Evolutionary conservation across 2,329 filamentous ascomycete genomes (phyloP).

Genomic region (Orbilia quercus): DNA sequence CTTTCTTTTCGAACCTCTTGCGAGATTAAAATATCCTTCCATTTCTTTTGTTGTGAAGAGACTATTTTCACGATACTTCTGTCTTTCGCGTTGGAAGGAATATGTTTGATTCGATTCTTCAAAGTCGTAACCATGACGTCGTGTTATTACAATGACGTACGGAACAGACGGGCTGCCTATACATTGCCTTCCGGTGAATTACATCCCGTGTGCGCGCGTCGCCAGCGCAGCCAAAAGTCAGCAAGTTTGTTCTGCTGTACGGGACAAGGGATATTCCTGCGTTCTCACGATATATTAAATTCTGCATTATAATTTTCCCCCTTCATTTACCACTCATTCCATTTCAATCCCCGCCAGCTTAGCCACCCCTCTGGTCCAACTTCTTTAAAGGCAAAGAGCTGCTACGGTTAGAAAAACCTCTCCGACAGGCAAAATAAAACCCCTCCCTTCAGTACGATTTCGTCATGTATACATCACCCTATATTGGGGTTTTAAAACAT

Average conservation of each 20-base stretch:
- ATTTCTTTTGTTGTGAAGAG: not conserved
- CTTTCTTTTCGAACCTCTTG: not conserved
- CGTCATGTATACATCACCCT: conserved; percentile 48
- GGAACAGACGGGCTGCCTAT: not conserved
- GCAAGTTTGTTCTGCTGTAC: no score
- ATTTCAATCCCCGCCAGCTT: not conserved
- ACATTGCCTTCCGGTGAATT: not conserved
- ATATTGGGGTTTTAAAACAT: conserved; percentile 10
- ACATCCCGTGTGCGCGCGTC: not conserved
- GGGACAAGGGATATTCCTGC: no score
- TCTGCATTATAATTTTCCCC: not conserved
- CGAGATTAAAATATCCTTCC: no score
- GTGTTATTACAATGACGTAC: conserved; percentile 10
- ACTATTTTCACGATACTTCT: no score
- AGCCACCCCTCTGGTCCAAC: no score
- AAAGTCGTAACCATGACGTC: conserved; percentile 11
- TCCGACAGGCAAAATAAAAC: not conserved
- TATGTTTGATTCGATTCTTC: not conserved
- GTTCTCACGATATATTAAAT: not conserved
- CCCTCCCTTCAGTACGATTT: conserved; percentile 12
- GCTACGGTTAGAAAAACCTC: no score
- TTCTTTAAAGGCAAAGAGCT: no score
- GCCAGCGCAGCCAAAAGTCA: not conserved
- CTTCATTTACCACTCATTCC: not conserved
- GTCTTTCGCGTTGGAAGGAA: no score